Evolutionary conservation across 2,329 filamentous ascomycete species (phyloP), one percentile per base, ranked within the genome.

Genomic region (Penicillium janthinellum): DNA sequence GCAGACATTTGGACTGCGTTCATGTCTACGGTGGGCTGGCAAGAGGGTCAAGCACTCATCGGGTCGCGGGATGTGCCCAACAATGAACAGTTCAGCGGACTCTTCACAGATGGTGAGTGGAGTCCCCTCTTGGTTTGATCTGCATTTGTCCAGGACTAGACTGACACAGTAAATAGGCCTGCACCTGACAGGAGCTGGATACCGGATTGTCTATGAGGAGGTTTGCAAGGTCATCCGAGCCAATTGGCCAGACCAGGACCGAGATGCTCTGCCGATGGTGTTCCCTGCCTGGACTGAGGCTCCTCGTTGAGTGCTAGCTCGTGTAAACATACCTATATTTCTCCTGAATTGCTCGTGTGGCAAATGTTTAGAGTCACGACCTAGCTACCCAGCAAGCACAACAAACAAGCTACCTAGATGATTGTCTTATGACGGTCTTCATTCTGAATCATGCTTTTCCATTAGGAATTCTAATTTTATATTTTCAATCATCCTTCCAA

Each of bases 1-100:
- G 79, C 96, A 22, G 91, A 98, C 75, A 82, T 98, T 1, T 96
- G 91, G 86, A 84, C 85, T 61, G 86, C 86, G 0, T 83, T 97
- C 68, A 91, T 96, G 87, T 81, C 85, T 57, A 82, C 85, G 48
- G 79, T 82, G 2, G 82, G 82, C 1, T 88, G 84, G 77, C 72
- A 79, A 15, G 75, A 77, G 65, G 82, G 79, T 6, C 77, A 82
- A 41, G 75, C 79, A 4, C 70, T 88, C 31, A 75, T 79, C 14
- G 83, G 93, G 75, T 79, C 85, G 75, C 73, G 83, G 73, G 73
- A 85, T 76, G 76, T 85, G 75, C 72, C 85, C 73, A 66, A 82
- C 51, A 89, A 87, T 70, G 82, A 87, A 56, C 78, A 74, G 8
- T 71, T 88, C 47, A 76, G 77, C 25, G 74, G 76, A 25, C 74